Evolutionary conservation across 1,139 yeast species (phyloP).

Genomic region (Suhomyces choctaworum): DNA sequence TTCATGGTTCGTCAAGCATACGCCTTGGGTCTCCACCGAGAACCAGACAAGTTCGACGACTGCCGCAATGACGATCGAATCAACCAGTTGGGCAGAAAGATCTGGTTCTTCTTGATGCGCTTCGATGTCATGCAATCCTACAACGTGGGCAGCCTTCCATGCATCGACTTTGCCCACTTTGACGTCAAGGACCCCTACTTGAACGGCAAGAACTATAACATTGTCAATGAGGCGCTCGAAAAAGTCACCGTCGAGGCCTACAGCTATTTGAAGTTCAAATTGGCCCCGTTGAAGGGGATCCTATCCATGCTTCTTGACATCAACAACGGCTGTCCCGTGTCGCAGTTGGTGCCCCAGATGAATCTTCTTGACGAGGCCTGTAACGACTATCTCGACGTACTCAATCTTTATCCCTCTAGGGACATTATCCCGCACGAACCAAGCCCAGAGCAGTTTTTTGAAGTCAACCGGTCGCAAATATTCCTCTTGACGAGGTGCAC

Average conservation of each 20-base stretch:
- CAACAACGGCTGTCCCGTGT: constrained; percentile 25
- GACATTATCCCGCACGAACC: constrained; percentile 8
- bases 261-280: constrained; percentile 9
- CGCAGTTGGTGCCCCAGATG: constrained; percentile 23
- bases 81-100: constrained; percentile 48
- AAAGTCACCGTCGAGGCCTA: constrained; percentile 11
- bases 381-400: constrained; percentile 1
- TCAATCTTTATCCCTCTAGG: constrained; percentile 3
- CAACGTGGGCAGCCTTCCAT: constrained; percentile 41
- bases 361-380: constrained; percentile 22
- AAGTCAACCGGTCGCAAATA: constrained; percentile 12
- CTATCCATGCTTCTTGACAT: constrained; percentile 19
- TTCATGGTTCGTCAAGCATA: constrained; percentile 50
- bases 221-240: constrained; percentile 3
- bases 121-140: constrained; percentile 25
- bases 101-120: constrained; percentile 50
- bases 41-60: constrained; percentile 40
- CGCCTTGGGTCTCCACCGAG: constrained; percentile 54
- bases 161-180: constrained; percentile 13
- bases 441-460: constrained; percentile 8
- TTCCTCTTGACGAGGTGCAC: constrained; percentile 19
- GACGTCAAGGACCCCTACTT: constrained; percentile 23
- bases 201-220: constrained; percentile 9
- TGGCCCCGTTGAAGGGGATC: constrained; percentile 13
- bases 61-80: constrained; percentile 25